These are phyloP conservation scores for Tephrocybe sp. DNA, from an alignment of 768 basidiomycete genomes.

Conservation along the genomic window DNA sequence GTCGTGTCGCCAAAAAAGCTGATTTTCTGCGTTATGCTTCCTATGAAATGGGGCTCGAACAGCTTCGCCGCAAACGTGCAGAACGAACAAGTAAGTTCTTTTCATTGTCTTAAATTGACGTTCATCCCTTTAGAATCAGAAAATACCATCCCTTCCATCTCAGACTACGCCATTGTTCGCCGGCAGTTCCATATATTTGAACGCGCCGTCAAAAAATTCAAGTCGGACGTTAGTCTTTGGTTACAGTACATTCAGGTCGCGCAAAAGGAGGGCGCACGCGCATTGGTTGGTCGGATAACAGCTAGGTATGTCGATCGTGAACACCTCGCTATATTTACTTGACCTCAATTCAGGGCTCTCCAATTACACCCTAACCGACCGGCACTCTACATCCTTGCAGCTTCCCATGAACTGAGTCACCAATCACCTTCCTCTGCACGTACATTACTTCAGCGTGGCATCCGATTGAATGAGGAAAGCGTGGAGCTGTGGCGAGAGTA, in stretches of 20 bases:
- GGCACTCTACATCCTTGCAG: conserved; percentile 79
- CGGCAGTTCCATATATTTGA: conserved; percentile 90
- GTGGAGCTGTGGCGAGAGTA: conserved; percentile 86
- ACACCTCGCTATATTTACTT: conserved; percentile 5
- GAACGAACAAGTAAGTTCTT: conserved; percentile 60
- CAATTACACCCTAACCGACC: conserved; percentile 82
- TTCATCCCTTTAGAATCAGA: conserved; percentile 33
- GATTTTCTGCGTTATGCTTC: conserved; percentile 91
- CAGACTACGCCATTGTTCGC: conserved; percentile 81
- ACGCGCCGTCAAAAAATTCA: conserved; percentile 85
- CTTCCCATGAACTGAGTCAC: conserved; percentile 76
- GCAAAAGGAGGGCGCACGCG: conserved; percentile 72
- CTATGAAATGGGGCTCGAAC: conserved; percentile 88
- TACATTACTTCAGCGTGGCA: conserved; percentile 78
- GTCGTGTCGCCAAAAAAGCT: conserved; percentile 78
- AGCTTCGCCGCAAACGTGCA: conserved; percentile 70
- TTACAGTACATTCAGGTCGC: conserved; percentile 85
- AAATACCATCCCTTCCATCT: conserved; percentile 58
- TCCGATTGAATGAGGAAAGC: conserved; percentile 72
- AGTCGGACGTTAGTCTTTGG: conserved; percentile 84
- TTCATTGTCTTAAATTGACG: not conserved
- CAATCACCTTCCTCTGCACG: conserved; percentile 78
- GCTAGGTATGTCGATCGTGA: conserved; percentile 58
- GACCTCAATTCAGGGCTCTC: conserved; percentile 56
- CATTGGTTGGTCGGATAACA: conserved; percentile 77